Percentiles rank a stretch among this genome's conserved stretches.
Conservation (phyloP, 192 early-diverging fungal genomes). For the Rhizoclosmatium sp. region DNA sequence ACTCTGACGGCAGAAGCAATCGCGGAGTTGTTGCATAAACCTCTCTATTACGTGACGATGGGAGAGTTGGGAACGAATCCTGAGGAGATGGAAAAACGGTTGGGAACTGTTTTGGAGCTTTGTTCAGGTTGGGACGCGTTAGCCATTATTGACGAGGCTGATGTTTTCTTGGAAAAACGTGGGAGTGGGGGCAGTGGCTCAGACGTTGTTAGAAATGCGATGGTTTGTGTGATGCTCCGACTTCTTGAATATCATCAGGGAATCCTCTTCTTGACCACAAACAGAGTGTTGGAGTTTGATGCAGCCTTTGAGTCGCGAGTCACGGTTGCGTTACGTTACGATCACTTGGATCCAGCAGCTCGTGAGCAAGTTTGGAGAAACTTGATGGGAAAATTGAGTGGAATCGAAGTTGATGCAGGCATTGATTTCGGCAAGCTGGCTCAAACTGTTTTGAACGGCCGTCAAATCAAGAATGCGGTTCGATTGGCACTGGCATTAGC, state of each 20-base stretch:
- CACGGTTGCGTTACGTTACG: conserved; percentile 60
- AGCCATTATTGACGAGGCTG: conserved; percentile 65
- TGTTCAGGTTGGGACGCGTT: conserved; percentile 64
- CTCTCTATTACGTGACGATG: conserved; percentile 68
- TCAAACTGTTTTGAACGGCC: conserved; percentile 47
- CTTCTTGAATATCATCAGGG: conserved; percentile 70
- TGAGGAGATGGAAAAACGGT: conserved; percentile 59
- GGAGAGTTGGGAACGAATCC: conserved; percentile 65
- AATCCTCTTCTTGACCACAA: conserved; percentile 71
- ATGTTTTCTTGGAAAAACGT: conserved; percentile 66
- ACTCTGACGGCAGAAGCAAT: conserved; percentile 71
- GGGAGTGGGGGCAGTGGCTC: conserved; percentile 18
- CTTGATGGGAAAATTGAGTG: conserved; percentile 47
- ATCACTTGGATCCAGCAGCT: conserved; percentile 49
- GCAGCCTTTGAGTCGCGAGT: conserved; percentile 62
- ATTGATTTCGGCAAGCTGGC: conserved; percentile 43
- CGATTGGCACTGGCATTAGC: conserved; percentile 52
- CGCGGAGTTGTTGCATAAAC: conserved; percentile 59
- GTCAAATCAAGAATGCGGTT: conserved; percentile 58
- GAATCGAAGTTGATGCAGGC: conserved; percentile 16
- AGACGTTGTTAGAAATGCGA: conserved; percentile 63
- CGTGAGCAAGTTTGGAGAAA: conserved; percentile 60
- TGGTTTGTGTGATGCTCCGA: conserved; percentile 66
- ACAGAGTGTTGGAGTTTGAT: conserved; percentile 66
- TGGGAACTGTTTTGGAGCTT: conserved; percentile 60